Conservation (phyloP, 805 yeast species). For the Zygotorulaspora sp. region DNA sequence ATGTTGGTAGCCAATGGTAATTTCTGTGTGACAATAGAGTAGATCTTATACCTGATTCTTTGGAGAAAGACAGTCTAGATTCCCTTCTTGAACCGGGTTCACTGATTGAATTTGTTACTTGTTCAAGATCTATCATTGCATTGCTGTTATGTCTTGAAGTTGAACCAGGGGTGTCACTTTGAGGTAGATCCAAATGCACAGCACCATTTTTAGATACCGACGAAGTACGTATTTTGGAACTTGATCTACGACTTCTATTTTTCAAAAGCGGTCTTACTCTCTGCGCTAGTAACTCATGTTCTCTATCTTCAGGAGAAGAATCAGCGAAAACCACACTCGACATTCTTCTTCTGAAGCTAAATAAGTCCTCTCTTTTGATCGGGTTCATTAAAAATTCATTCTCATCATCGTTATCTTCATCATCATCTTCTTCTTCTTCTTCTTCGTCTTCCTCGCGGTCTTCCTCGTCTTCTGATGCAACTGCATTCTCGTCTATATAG, state of each 20-base stretch:
- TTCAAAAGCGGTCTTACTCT: conserved; percentile 17
- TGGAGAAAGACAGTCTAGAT: conserved; percentile 37
- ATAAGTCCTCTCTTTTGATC: conserved; percentile 9
- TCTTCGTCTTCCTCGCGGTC: conserved; percentile 37
- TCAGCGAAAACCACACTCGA: conserved; percentile 29
- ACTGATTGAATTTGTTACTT: conserved; percentile 14
- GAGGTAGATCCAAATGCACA: conserved; percentile 13
- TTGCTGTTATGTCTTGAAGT: conserved; percentile 12
- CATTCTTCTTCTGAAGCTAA: conserved; percentile 23
- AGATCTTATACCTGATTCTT: conserved; percentile 31
- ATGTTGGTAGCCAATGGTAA: conserved; percentile 16
- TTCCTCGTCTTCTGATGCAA: conserved; percentile 33
- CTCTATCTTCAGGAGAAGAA: conserved; percentile 23
- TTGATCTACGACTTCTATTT: conserved; percentile 18
- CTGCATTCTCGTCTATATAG: conserved; percentile 41
- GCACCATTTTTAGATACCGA: conserved; percentile 17
- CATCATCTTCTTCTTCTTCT: conserved; percentile 34
- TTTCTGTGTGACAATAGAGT: conserved; percentile 23
- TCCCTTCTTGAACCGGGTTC: conserved; percentile 33
- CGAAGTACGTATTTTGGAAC: conserved; percentile 19
- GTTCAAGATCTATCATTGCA: conserved; percentile 14
- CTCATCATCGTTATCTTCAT: conserved; percentile 35
- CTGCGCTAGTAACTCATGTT: conserved; percentile 16
- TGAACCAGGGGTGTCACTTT: conserved; percentile 1
- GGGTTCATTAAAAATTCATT: conserved; percentile 2